Percentiles rank a stretch among this genome's conserved stretches.
These are phyloP conservation scores for Xylaria scruposa DNA, from an alignment of 495 filamentous ascomycete species.

Conservation along the genomic window DNA sequence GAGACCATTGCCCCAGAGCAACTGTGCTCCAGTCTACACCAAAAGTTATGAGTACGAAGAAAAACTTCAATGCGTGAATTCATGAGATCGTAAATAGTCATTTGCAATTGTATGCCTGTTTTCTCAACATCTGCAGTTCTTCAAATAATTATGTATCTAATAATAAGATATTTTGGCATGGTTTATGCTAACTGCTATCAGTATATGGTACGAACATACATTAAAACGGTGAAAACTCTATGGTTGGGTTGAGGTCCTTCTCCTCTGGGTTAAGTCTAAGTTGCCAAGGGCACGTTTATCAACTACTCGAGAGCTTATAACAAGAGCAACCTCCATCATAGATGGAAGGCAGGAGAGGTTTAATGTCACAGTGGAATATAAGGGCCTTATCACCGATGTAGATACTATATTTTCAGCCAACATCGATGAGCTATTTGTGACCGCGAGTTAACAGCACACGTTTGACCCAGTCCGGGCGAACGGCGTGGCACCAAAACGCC, in stretches of 20 bases:
- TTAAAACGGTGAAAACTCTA: not conserved
- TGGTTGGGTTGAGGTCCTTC: not conserved
- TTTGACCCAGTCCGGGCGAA: too few species aligned
- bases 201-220: not conserved
- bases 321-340: not conserved
- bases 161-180: not conserved
- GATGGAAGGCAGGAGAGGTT: not conserved
- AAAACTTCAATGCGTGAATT: not conserved
- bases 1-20: not conserved
- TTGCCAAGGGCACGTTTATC: too few species aligned
- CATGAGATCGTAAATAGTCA: not conserved
- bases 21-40: not conserved
- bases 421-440: too few species aligned
- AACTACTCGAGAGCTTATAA: not conserved
- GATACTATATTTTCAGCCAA: too few species aligned
- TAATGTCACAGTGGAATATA: too few species aligned
- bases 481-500: too few species aligned
- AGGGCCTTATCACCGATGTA: too few species aligned
- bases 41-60: not conserved
- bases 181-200: not conserved
- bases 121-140: not conserved
- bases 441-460: too few species aligned
- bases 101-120: not conserved
- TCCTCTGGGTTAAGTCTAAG: not conserved
- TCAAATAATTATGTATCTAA: not conserved